Evolutionary conservation across 495 filamentous ascomycete genomes (phyloP).

Genomic region (Podospora bellae-mahoneyi): DNA sequence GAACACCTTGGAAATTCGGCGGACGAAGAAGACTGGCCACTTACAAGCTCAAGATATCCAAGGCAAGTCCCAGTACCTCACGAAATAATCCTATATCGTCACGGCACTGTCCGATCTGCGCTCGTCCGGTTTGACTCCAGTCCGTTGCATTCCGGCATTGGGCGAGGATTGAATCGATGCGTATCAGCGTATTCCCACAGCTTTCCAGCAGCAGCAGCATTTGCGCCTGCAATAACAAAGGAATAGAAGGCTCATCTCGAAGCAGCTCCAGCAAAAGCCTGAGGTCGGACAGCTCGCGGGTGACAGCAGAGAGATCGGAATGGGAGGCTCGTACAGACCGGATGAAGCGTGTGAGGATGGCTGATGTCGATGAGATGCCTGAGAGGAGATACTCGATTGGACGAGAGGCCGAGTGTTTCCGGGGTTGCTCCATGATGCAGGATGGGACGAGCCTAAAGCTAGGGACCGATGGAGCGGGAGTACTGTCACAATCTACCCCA

Average conservation of each 20-base stretch:
- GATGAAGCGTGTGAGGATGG: slow-evolving; percentile 31
- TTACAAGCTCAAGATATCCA: slow-evolving; percentile 28
- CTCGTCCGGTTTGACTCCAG: slow-evolving; percentile 21
- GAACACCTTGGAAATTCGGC: background rate
- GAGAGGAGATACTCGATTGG: slow-evolving; percentile 29
- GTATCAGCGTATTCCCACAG: slow-evolving; percentile 22
- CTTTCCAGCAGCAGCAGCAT: slow-evolving; percentile 24
- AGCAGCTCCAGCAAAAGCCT: slow-evolving; percentile 32
- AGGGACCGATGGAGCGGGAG: background rate
- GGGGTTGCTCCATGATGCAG: slow-evolving; percentile 10
- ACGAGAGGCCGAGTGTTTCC: slow-evolving; percentile 13
- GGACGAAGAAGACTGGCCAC: background rate
- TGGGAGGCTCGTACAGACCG: slow-evolving; percentile 30
- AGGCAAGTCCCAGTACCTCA: slow-evolving; percentile 21
- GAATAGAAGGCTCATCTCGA: slow-evolving; percentile 24
- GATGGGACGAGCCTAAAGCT: background rate
- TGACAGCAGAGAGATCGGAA: slow-evolving; percentile 29
- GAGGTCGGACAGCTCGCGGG: slow-evolving; percentile 32
- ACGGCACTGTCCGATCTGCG: slow-evolving; percentile 17
- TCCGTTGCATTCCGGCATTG: slow-evolving; percentile 18
- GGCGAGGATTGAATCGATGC: slow-evolving; percentile 22
- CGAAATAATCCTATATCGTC: slow-evolving; percentile 21
- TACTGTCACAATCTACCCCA: background rate
- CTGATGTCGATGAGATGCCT: slow-evolving; percentile 26
- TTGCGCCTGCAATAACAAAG: slow-evolving; percentile 21